These are phyloP conservation scores for Silene coronaria DNA, from an alignment of 179 eudicot genomes.

Conservation along the genomic window DNA sequence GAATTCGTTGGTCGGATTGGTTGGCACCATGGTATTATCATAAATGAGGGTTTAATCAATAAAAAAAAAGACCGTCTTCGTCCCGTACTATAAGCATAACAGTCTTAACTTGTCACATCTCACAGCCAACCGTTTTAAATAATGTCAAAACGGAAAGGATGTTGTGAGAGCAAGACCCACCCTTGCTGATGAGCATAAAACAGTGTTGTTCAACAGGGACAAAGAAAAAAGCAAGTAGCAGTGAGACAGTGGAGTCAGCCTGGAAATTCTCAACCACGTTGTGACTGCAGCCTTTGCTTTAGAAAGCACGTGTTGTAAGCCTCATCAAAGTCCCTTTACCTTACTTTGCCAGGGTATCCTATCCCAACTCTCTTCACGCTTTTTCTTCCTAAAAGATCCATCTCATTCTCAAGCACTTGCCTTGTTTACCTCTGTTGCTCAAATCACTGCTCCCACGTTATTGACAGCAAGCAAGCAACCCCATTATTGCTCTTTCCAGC, in stretches of 20 bases:
- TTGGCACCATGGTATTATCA: too few species aligned
- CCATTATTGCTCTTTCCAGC: background rate
- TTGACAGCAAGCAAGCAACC: background rate
- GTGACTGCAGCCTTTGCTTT: conserved; percentile 9
- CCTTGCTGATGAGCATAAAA: too few species aligned
- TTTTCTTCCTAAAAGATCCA: background rate
- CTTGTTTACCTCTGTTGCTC: background rate
- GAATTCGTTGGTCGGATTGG: too few species aligned
- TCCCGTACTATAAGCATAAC: too few species aligned
- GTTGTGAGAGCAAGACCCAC: too few species aligned
- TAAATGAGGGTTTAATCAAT: too few species aligned
- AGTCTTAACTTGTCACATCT: too few species aligned
- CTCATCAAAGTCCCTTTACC: conserved; percentile 8
- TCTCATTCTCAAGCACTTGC: too few species aligned
- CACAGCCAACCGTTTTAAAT: too few species aligned
- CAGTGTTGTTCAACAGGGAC: background rate
- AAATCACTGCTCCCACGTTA: background rate
- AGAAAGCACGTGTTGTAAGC: conserved; percentile 10
- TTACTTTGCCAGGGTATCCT: conserved; percentile 11
- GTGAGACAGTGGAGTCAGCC: background rate
- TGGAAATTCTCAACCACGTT: conserved; percentile 3
- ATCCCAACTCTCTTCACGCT: background rate
- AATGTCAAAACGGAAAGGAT: too few species aligned
- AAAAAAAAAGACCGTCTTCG: too few species aligned
- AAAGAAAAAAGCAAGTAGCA: background rate